Conservation (phyloP, 2,329 filamentous ascomycete species). For the Clonostachys byssicola region DNA sequence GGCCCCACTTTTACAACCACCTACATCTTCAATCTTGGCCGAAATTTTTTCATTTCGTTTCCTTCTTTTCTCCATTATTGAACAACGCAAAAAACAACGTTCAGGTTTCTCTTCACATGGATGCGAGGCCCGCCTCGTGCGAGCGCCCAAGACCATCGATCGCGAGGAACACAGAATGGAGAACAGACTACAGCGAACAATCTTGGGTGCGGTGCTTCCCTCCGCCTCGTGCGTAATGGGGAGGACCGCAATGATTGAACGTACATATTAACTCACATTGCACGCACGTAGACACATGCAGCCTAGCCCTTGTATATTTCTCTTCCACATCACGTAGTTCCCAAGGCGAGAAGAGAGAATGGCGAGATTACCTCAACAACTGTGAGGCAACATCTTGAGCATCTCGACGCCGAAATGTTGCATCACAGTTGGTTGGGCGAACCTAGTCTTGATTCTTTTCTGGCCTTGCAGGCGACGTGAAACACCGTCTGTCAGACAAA, state of each 20-base stretch:
- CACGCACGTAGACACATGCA: too few species aligned
- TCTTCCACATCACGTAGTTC: too few species aligned
- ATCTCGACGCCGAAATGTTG: too few species aligned
- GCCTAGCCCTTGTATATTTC: too few species aligned
- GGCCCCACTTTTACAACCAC: background rate
- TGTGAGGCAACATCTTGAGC: too few species aligned
- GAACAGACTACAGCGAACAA: slow-evolving; percentile 45
- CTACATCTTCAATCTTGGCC: background rate
- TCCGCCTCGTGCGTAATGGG: slow-evolving; percentile 29
- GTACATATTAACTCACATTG: slow-evolving; percentile 30
- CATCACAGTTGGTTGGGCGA: too few species aligned
- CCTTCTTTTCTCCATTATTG: slow-evolving; percentile 23
- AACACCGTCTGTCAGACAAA: too few species aligned
- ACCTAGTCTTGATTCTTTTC: too few species aligned
- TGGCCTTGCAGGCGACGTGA: too few species aligned
- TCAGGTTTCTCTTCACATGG: slow-evolving; percentile 31
- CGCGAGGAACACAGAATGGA: slow-evolving; percentile 45
- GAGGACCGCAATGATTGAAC: slow-evolving; percentile 58
- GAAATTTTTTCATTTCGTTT: slow-evolving; percentile 10
- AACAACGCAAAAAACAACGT: slow-evolving; percentile 44
- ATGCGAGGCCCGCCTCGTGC: slow-evolving; percentile 38
- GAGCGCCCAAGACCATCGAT: slow-evolving; percentile 42
- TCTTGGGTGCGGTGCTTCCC: slow-evolving; percentile 57
- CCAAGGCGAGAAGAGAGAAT: too few species aligned
- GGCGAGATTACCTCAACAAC: too few species aligned